Evolutionary conservation across 768 basidiomycete species (phyloP).

Genomic region (Amanita fuliginea): DNA sequence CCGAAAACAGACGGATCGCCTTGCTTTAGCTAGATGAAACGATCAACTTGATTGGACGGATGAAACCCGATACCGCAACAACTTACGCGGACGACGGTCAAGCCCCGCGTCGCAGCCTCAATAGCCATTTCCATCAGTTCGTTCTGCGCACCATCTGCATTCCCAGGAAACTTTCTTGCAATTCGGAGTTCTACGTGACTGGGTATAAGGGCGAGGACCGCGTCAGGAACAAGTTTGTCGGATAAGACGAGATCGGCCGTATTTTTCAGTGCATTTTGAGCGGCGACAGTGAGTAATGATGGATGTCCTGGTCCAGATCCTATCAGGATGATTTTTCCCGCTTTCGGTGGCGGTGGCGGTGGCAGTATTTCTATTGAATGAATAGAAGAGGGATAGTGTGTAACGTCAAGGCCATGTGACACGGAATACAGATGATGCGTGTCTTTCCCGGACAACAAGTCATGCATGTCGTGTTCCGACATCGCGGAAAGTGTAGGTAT

Average conservation of each 20-base stretch:
- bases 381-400: constrained; percentile 8
- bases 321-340: constrained; percentile 78
- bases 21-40: constrained; percentile 67
- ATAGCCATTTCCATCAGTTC: constrained; percentile 93
- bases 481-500: constrained; percentile 64
- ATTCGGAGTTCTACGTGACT: constrained; percentile 63
- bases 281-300: constrained; percentile 80
- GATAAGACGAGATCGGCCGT: constrained; percentile 84
- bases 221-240: constrained; percentile 91
- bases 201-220: constrained; percentile 81
- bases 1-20: constrained; percentile 96
- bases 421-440: neutral
- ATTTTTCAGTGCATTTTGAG: constrained; percentile 67
- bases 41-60: neutral
- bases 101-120: constrained; percentile 66
- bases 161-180: constrained; percentile 95
- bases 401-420: neutral
- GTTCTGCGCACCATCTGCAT: constrained; percentile 87
- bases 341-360: constrained; percentile 12
- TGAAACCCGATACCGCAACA: constrained; percentile 5
- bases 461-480: constrained; percentile 54
- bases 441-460: constrained; percentile 37
- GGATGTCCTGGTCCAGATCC: constrained; percentile 97
- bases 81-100: constrained; percentile 79
- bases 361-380: neutral